Evolutionary conservation across 2,329 filamentous ascomycete genomes (phyloP), one percentile per base, ranked within the genome.

Genomic region (Cladophialophora exuberans): DNA sequence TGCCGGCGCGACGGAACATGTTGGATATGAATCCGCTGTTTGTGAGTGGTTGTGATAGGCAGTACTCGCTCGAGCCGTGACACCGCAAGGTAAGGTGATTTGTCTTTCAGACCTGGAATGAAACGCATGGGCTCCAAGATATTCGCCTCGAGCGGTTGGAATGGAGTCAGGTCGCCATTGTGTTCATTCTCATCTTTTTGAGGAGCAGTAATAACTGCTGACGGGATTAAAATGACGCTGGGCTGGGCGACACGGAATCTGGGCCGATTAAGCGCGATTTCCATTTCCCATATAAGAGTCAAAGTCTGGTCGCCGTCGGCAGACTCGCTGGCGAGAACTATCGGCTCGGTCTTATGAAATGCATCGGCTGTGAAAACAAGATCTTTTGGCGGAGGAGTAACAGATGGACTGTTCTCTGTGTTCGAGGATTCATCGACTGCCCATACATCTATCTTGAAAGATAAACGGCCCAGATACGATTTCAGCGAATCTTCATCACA

Each of bases 71-170:
- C 75, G 45, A 85, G 76, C 43, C 80, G 73, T 38, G 80, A 78
- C 20, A 82, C 80, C n/a, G 82, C 81, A 9, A 85, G 73, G 55
- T 79, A 80, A 20, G 82, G 79, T 39, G 77, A 70, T 23, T 74
- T 72, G 20, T 73, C 71, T n/a, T 66, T 66, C 25, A 80, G 67
- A 2, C 72, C 70, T 38, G 78, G 77, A 56, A 81, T 78, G 39
- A 71, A 73, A 18, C 77, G 74, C 47, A 85, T 75, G 3, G 82
- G 72, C 59, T 83, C 78, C 7, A 85, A 72, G 13, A 85, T 73
- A 57, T 85, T 85, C 7, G 77, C 70, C 1, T 82, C 80, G n/a
- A 79, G 73, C 4, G 81, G 79, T n/a, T 80, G 71, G 41, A 77
- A 72, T 43, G 79, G 77, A 13, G 78, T 75, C 5, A 85, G 72